phyloP scores from a whole-genome alignment of 2,329 filamentous ascomycete species.

The Plectosphaerella plurivora region DNA sequence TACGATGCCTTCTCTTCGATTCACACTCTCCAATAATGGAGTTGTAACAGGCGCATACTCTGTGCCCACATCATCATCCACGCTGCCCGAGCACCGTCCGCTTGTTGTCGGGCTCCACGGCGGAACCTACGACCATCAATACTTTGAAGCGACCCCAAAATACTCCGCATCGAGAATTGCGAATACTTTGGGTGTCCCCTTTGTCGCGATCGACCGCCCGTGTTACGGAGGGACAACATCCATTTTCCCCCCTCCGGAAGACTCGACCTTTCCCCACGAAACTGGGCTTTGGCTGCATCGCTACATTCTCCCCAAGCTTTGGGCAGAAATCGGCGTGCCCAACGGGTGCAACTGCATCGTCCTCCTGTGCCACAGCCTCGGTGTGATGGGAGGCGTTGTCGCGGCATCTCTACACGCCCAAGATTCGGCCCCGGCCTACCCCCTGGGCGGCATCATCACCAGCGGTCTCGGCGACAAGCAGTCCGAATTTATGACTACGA shows the following conservation, averaged over 20 bases:
- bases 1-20: too few species aligned
- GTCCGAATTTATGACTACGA: background rate
- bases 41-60: too few species aligned
- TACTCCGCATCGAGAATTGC: slow-evolving; percentile 9
- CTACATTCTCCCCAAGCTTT: slow-evolving; percentile 12
- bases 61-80: too few species aligned
- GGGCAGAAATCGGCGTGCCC: slow-evolving; percentile 11
- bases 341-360: slow-evolving; percentile 12
- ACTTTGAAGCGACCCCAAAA: slow-evolving; percentile 14
- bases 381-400: slow-evolving; percentile 10
- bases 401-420: slow-evolving; percentile 9
- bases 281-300: slow-evolving; percentile 9
- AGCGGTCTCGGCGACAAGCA: slow-evolving; percentile 14
- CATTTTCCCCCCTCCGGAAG: slow-evolving; percentile 6
- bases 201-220: slow-evolving; percentile 16
- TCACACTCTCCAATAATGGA: too few species aligned
- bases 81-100: slow-evolving; percentile 1
- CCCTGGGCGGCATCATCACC: slow-evolving; percentile 13
- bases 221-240: slow-evolving; percentile 12
- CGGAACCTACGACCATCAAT: slow-evolving; percentile 11
- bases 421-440: slow-evolving; percentile 8
- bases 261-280: slow-evolving; percentile 6
- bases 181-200: slow-evolving; percentile 12
- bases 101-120: slow-evolving; percentile 15
- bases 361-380: slow-evolving; percentile 16